Percentiles rank a stretch among this genome's conserved stretches.
Conservation (phyloP, 208 protist genomes). For the Leishmania arabica region DNA sequence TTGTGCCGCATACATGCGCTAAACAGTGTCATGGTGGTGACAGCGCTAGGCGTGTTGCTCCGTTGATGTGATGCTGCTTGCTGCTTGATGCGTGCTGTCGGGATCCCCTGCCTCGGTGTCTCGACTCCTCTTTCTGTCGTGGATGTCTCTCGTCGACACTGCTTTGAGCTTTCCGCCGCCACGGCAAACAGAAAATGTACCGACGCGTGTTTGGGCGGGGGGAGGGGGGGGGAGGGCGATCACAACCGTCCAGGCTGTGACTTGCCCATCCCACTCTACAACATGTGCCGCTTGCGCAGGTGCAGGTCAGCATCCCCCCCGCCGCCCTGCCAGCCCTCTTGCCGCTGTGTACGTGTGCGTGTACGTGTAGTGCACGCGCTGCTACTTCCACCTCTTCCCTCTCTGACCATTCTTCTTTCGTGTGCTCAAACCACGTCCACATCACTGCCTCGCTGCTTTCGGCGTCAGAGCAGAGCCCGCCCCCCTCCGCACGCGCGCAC, state of each 20-base stretch:
- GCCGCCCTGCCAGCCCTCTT: not conserved
- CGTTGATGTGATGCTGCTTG: not conserved
- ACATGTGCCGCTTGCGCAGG: not conserved
- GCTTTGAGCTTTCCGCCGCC: not conserved
- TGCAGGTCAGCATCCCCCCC: not conserved
- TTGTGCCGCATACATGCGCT: not conserved
- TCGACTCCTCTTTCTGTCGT: not conserved
- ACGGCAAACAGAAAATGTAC: not conserved
- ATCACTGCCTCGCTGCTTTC: conserved; percentile 5
- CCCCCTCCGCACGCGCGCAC: not conserved
- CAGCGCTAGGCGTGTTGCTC: not conserved
- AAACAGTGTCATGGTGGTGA: not conserved
- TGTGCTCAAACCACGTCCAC: not conserved
- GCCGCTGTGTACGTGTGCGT: not conserved
- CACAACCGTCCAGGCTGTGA: not conserved
- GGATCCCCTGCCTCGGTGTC: not conserved
- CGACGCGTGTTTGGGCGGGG: not conserved
- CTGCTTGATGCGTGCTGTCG: not conserved
- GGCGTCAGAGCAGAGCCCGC: not conserved
- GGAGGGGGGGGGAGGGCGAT: not conserved
- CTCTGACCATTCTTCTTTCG: not conserved
- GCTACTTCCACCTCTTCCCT: not conserved
- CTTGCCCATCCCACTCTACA: not conserved
- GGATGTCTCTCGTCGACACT: not conserved
- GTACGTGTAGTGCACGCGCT: not conserved